These are phyloP conservation scores for Ophiosphaerella narmari DNA, from an alignment of 2,329 filamentous ascomycete species.

Conservation along the genomic window DNA sequence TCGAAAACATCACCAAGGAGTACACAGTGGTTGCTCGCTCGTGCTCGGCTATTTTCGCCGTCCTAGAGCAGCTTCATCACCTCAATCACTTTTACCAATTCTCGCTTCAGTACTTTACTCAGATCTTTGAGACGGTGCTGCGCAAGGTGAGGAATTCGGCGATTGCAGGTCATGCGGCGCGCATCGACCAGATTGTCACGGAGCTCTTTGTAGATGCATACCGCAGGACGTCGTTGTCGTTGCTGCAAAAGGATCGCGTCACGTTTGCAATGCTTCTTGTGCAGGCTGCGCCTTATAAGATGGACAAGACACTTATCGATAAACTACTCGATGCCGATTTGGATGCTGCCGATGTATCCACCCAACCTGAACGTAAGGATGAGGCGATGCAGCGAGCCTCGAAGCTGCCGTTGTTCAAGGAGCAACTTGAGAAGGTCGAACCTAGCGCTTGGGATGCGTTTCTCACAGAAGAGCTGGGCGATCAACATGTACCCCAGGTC, in stretches of 20 bases:
- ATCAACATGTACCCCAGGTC: slow-evolving; percentile 77
- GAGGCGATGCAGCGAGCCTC: slow-evolving; percentile 71
- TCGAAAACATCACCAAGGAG: slow-evolving; percentile 91
- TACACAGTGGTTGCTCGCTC: slow-evolving; percentile 92
- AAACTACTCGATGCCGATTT: slow-evolving; percentile 78
- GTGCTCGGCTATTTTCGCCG: slow-evolving; percentile 96
- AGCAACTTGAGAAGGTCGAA: slow-evolving; percentile 67
- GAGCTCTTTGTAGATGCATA: slow-evolving; percentile 92
- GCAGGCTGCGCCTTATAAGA: slow-evolving; percentile 92
- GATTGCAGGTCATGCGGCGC: slow-evolving; percentile 74
- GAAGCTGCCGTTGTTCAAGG: slow-evolving; percentile 74
- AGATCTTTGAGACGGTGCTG: slow-evolving; percentile 94
- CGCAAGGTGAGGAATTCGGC: slow-evolving; percentile 76
- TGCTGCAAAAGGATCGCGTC: slow-evolving; percentile 92
- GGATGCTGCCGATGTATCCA: slow-evolving; percentile 78
- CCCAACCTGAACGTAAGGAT: slow-evolving; percentile 65
- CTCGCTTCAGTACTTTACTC: slow-evolving; percentile 95
- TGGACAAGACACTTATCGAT: slow-evolving; percentile 90
- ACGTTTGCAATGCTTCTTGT: slow-evolving; percentile 93
- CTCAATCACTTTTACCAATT: slow-evolving; percentile 99
- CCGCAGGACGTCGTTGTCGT: slow-evolving; percentile 87
- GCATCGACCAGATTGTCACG: slow-evolving; percentile 87
- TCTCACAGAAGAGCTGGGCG: slow-evolving; percentile 81
- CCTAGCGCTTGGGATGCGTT: slow-evolving; percentile 77
- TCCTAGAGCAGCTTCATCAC: slow-evolving; percentile 95